Conservation (phyloP, 2,329 filamentous ascomycete genomes). For the Dothideomycetidae sp. region DNA sequence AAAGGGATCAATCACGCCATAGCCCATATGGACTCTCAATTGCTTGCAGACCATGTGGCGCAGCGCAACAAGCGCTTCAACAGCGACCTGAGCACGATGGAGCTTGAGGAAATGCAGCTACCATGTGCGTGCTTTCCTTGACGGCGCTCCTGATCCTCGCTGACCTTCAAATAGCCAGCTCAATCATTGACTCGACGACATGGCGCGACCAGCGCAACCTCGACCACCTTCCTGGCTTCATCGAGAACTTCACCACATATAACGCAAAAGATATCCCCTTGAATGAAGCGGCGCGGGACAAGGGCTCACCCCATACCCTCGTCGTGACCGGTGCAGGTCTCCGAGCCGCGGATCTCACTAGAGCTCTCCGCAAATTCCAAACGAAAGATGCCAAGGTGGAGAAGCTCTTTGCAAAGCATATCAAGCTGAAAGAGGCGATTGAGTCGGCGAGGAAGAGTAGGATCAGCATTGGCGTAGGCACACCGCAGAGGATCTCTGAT, state of each 20-base stretch:
- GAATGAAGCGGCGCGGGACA: slow-evolving; percentile 49
- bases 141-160: background rate
- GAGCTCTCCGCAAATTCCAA: slow-evolving; percentile 63
- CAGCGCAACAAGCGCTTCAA: slow-evolving; percentile 67
- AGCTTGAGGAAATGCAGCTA: slow-evolving; percentile 69
- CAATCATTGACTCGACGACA: slow-evolving; percentile 65
- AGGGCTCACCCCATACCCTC: slow-evolving; percentile 57
- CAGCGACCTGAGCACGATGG: slow-evolving; percentile 64
- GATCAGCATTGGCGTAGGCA: slow-evolving; percentile 80
- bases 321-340: slow-evolving; percentile 76
- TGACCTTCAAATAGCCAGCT: slow-evolving; percentile 11
- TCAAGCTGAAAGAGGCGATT: slow-evolving; percentile 81
- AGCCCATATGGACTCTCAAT: slow-evolving; percentile 63
- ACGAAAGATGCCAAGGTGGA: slow-evolving; percentile 63
- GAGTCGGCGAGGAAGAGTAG: slow-evolving; percentile 53
- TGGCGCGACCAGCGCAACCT: slow-evolving; percentile 54
- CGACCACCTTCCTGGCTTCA: slow-evolving; percentile 61
- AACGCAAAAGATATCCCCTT: slow-evolving; percentile 42
- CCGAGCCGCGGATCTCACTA: slow-evolving; percentile 71
- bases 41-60: slow-evolving; percentile 75
- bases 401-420: slow-evolving; percentile 96
- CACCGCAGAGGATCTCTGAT: slow-evolving; percentile 67
- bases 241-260: slow-evolving; percentile 47
- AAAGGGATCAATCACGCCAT: slow-evolving; percentile 62
- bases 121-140: slow-evolving; percentile 42